Evolutionary conservation across 257 asterid species (phyloP).

Genomic region (Solanum pennellii): DNA sequence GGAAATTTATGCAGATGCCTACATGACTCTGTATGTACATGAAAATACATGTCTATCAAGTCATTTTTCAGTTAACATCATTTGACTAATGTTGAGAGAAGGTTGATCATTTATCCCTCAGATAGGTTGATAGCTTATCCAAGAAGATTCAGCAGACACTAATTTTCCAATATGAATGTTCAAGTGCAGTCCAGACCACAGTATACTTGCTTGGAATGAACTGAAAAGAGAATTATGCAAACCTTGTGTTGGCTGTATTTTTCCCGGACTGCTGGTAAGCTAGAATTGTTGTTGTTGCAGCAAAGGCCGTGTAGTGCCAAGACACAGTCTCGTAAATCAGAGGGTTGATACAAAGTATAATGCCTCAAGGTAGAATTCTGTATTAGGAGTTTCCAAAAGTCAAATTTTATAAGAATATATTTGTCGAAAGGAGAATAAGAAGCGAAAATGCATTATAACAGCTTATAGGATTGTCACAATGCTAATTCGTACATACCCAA

Average conservation of each 20-base stretch:
- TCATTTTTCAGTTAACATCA: background rate
- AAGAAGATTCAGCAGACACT: background rate
- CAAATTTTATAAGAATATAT: background rate
- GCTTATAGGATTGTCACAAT: background rate
- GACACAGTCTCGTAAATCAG: constrained; percentile 33
- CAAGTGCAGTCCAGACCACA: background rate
- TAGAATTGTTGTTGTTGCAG: constrained; percentile 25
- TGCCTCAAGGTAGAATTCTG: constrained; percentile 48
- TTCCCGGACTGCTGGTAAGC: constrained; percentile 76
- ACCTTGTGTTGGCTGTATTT: constrained; percentile 90
- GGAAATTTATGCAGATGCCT: no score
- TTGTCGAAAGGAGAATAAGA: background rate
- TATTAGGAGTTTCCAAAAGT: background rate
- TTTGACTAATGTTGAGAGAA: background rate
- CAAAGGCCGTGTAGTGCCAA: constrained; percentile 30
- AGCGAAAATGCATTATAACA: background rate
- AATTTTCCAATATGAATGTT: background rate
- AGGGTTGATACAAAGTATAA: constrained; percentile 33
- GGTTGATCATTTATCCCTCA: background rate
- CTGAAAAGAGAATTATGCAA: background rate
- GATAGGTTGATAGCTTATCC: background rate
- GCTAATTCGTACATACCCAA: constrained; percentile 37
- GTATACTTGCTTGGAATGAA: background rate
- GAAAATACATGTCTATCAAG: background rate
- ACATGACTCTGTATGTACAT: background rate